Evolutionary conservation across 1,284 basidiomycete genomes (phyloP).

Genomic region (Tylopilus sp.): DNA sequence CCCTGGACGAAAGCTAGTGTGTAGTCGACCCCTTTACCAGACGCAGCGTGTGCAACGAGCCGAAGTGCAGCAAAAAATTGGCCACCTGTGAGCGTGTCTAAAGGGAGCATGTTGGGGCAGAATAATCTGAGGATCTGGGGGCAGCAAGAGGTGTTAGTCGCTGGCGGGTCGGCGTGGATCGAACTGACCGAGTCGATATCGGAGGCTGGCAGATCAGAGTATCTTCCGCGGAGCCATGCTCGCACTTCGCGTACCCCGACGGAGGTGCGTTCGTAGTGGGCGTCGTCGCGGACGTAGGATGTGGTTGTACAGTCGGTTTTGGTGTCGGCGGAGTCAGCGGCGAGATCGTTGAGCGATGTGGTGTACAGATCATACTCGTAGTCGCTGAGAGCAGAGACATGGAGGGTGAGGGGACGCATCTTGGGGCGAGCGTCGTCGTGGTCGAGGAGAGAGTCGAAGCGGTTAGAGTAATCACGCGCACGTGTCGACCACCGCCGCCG

Average conservation of each 20-base stretch:
- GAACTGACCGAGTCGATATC: constrained; percentile 55
- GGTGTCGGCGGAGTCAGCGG: constrained; percentile 34
- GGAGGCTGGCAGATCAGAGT: constrained; percentile 47
- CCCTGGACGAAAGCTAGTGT: constrained; percentile 70
- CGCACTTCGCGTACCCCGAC: constrained; percentile 62
- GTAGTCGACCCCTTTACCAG: constrained; percentile 56
- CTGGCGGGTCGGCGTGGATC: neutral
- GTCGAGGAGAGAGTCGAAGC: neutral
- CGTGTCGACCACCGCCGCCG: constrained; percentile 10
- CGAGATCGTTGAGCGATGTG: constrained; percentile 53
- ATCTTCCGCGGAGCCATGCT: constrained; percentile 72
- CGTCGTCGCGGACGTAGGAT: constrained; percentile 36
- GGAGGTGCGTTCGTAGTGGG: constrained; percentile 46
- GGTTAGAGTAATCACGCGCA: constrained; percentile 7
- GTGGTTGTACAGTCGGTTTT: neutral
- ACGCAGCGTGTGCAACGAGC: constrained; percentile 58
- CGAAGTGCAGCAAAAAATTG: constrained; percentile 72
- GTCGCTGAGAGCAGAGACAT: constrained; percentile 70
- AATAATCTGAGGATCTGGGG: constrained; percentile 63
- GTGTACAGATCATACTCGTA: constrained; percentile 66
- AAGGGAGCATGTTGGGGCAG: constrained; percentile 46
- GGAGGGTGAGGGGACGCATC: constrained; percentile 59
- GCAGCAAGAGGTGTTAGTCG: constrained; percentile 1
- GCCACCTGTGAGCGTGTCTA: constrained; percentile 56
- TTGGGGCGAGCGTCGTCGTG: constrained; percentile 2